Base-by-base conservation (phyloP, 2,329 filamentous ascomycete genomes). In the Exophiala sideris region DNA sequence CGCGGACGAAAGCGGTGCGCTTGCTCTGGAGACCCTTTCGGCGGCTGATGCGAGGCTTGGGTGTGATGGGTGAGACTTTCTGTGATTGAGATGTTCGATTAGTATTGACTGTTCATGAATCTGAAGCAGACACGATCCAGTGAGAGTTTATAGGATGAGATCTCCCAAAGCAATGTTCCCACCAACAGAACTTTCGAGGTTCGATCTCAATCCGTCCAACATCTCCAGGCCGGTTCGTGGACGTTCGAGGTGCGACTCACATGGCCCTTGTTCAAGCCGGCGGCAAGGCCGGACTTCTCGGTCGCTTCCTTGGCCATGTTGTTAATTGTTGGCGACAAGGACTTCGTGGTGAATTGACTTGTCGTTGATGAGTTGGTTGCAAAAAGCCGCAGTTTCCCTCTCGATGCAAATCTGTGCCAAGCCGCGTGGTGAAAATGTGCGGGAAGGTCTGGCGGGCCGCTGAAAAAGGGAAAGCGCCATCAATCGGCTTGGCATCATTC, bases 21-120 rank as follows among this genome's bases (percentile, higher is more conserved):
- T 95, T 96, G 82, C 89, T 95, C 73, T 95, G 81, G 79, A 94
- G 89, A 69, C 94, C 94, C 85, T 96, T 97, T 81, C 86, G 91
- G 69, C 87, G 82, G 72, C 86, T 89, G 70, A 91, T 83, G 70
- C 87, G 84, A 71, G 84, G 83, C 82, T 91, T 91, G 75, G 78
- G 76, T 71, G 87, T 86, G 73, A 89, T 84, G 68, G 85, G 74
- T 68, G 88, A 91, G 77, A 88, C 90, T 84, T 91, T 91, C 87
- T 91, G 77, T 76, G 77, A 20, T 24, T 36, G 18, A 5, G 2
- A 41, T 52, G 42, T 49, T 11, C n/a, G 1, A 24, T 44, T 18
- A 44, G 41, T 24, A 48, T 48, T 7, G 10, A 21, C 20, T 18
- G n/a, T 8, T 21, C 33, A 29, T 29, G 7, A 29, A 2, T 4